Percentiles rank a stretch among this genome's conserved stretches.
Evolutionary conservation across 352 stramenopile genomes (phyloP).

Genomic region (Thalassiosira exigua): DNA sequence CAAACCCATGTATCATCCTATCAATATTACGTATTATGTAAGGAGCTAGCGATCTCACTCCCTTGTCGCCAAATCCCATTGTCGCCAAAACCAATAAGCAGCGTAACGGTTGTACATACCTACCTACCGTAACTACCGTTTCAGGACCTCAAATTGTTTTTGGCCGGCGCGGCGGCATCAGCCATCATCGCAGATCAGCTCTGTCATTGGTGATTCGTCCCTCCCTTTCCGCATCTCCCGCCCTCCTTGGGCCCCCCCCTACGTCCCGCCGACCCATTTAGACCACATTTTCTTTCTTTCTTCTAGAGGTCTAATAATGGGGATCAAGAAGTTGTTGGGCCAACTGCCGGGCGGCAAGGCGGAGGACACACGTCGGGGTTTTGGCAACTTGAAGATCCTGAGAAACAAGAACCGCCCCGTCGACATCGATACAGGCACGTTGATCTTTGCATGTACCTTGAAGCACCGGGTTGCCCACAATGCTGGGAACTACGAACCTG

Average conservation of each 20-base stretch:
- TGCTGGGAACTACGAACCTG: constrained; percentile 3
- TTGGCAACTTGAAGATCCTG: not conserved
- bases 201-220: too few species aligned
- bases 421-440: constrained; percentile 20
- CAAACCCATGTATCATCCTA: too few species aligned
- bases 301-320: constrained; percentile 3
- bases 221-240: not conserved
- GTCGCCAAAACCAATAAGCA: not conserved
- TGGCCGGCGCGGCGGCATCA: too few species aligned
- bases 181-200: too few species aligned
- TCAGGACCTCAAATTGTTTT: not conserved
- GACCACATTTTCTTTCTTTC: too few species aligned
- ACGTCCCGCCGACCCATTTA: too few species aligned
- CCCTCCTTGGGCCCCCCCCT: not conserved
- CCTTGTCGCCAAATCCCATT: not conserved
- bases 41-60: too few species aligned
- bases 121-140: not conserved
- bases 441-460: not conserved
- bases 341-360: constrained; percentile 1
- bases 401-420: not conserved
- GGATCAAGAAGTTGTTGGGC: constrained; percentile 6
- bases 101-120: not conserved
- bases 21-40: too few species aligned
- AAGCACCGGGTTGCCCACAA: not conserved
- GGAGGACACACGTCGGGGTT: not conserved